Conservation (phyloP, 164 flowering plant genomes). For the Brasenia schreberi region DNA sequence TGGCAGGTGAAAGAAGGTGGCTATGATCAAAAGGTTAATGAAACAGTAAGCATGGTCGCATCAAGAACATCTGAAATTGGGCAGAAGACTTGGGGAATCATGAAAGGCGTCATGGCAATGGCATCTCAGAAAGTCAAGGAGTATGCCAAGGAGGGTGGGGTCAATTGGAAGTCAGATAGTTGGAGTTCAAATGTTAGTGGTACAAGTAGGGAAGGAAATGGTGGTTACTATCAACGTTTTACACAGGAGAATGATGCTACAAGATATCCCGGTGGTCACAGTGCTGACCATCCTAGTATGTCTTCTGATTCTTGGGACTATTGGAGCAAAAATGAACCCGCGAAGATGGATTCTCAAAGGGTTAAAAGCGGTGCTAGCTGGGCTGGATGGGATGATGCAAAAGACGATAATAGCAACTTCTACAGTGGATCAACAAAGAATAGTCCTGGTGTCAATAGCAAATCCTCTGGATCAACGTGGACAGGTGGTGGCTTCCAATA, state of each 20-base stretch:
- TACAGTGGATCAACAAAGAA: slow-evolving; percentile 33
- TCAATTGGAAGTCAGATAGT: slow-evolving; percentile 37
- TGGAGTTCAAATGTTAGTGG: slow-evolving; percentile 27
- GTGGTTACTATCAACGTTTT: slow-evolving; percentile 55
- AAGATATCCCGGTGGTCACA: slow-evolving; percentile 8
- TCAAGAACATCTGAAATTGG: slow-evolving; percentile 90
- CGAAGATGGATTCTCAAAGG: slow-evolving; percentile 31
- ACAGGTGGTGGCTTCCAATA: slow-evolving; percentile 74
- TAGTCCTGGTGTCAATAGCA: slow-evolving; percentile 42
- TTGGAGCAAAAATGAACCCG: slow-evolving; percentile 51
- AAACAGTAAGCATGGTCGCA: slow-evolving; percentile 80
- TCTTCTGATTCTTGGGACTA: slow-evolving; percentile 74
- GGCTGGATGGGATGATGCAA: slow-evolving; percentile 94
- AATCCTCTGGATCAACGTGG: slow-evolving; percentile 49
- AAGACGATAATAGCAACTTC: slow-evolving; percentile 48
- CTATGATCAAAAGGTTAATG: slow-evolving; percentile 86
- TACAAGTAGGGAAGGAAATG: slow-evolving; percentile 21
- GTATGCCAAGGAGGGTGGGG: slow-evolving; percentile 52
- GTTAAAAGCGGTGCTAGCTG: slow-evolving; percentile 46
- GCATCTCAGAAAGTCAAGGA: slow-evolving; percentile 97
- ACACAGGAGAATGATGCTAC: slow-evolving; percentile 38
- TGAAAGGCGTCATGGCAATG: slow-evolving; percentile 98
- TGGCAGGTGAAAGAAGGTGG: slow-evolving; percentile 91
- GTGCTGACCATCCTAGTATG: slow-evolving; percentile 1
- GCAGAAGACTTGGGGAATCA: slow-evolving; percentile 89